Evolutionary conservation across 805 yeast genomes (phyloP), one percentile per base, ranked within the genome.

Genomic region (Schwanniomyces sp.): DNA sequence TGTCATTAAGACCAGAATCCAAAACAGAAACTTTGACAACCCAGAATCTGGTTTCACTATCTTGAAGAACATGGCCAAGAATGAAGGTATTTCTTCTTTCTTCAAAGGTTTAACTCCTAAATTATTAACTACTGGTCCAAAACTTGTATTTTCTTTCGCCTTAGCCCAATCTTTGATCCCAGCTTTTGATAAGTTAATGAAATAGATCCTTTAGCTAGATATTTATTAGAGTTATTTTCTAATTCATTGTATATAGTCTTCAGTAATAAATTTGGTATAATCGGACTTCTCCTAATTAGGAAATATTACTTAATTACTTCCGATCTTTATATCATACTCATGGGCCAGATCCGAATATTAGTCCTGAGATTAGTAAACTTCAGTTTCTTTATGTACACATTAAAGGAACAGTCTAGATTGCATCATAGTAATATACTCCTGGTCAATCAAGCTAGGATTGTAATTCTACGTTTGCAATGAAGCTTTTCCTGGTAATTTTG

Each of bases 51-150:
- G 99, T 36, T 76, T 92, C 69, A 88, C 87, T 32, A 94, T 94
- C 60, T 78, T 94, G 71, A 91, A 89, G 74, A 91, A 92, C 72
- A 94, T 95, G 86, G 80, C 85, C 51, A 87, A 83, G 67, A 89
- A 87, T 64, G 99, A 94, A 75, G 99, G 98, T 53, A 43, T 88
- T 51, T 60, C 91, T 26, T 80, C 97, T 12, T 94, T 92, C 76
- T 92, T 94, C 82, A 92, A 92, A 75, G 99, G 99, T 40, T 81
- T 94, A 64, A 88, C 96, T 50, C 99, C 99, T 52, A 94, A 94
- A 73, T 80, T 94, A 63, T 80, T 94, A 69, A 94, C 99, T 42
- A 91, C 99, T 30, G 99, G 99, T 57, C 99, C 99, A 47, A 94
- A 94, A 76, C 81, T 94, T 62, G 99, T 94, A 46, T 94, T 94